Conservation (phyloP, 1,284 basidiomycete species). For the Sporisorium graminicola region DNA sequence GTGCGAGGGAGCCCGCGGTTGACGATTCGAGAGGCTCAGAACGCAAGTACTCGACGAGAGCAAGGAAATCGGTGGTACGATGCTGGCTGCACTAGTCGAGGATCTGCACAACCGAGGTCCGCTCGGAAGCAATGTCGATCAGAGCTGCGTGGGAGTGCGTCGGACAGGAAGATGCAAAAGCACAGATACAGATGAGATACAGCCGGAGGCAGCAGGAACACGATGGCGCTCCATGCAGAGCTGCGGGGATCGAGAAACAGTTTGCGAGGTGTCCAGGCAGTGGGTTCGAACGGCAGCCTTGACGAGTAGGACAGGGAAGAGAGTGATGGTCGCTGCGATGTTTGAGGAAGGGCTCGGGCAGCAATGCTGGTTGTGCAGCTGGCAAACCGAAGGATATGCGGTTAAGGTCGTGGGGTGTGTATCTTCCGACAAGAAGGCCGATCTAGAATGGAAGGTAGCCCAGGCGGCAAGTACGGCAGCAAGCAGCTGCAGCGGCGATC, state of each 20-base stretch:
- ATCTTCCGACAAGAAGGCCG: slow-evolving; percentile 5
- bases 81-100: slow-evolving; percentile 1
- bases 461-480: no score
- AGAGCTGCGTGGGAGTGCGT: slow-evolving; percentile 16
- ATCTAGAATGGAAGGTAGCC: not conserved
- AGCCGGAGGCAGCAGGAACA: not conserved
- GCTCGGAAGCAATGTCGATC: slow-evolving; percentile 55
- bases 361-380: slow-evolving; percentile 26
- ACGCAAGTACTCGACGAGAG: not conserved
- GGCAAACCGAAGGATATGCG: slow-evolving; percentile 23
- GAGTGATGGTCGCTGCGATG: not conserved
- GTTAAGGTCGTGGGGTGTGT: slow-evolving; percentile 14
- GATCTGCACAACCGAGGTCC: slow-evolving; percentile 30
- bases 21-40: not conserved
- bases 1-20: not conserved
- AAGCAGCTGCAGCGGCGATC: not conserved
- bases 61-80: slow-evolving; percentile 4
- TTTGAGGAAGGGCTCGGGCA: slow-evolving; percentile 27
- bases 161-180: slow-evolving; percentile 12
- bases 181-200: no score
- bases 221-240: not conserved
- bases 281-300: not conserved
- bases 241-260: slow-evolving; percentile 16
- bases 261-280: not conserved
- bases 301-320: not conserved